Base-by-base conservation (phyloP, 352 stramenopile genomes). In the Phytophthora agathidicida region DNA sequence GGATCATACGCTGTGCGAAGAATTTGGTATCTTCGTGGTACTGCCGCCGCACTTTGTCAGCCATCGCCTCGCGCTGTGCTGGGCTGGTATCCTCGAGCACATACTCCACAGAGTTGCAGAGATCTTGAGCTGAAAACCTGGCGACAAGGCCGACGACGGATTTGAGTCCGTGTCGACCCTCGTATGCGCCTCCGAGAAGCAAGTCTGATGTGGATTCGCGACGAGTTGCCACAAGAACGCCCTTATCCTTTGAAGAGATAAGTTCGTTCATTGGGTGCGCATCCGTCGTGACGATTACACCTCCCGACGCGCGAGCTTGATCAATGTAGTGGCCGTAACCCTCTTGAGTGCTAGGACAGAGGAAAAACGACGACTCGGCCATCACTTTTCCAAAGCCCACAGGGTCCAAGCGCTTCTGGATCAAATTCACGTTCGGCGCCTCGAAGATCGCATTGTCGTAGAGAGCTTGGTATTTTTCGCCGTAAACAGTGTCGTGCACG, bases 291-390 rank as follows among this genome's bases (percentile, higher is more conserved):
- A 89, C 55, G 10, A 89, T 60, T n/a, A 87, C 56, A 2, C 57
- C 74, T 0, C 79, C 72, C 3, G 69, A 48, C 1, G 76, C 74
- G 7, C 76, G 66, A 13, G 70, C 79, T 32, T 89, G 79, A 53
- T 89, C 81, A 44, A 89, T 86, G 50, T 77, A 84, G 63, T 89
- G 79, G 26, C 79, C 77, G 41, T 83, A 90, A 14, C 77, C 79
- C 72, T 90, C 80, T 35, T 74, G 65, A 1, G 43, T 47, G 31
- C 78, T 91, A 33, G 80, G 59, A 14, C 74, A 88, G 22, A 88
- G 51, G 35, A 91, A 77, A 23, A 80, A 82, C 1, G 73, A 41
- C 0, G 75, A 38, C 26, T 84, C 65, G 0, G 70, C 66, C 36
- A 91, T 2, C 13, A 83, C 33, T 35, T 71, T 61, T 7, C 71